phyloP scores from a whole-genome alignment of 371 early-diverging fungal genomes.

The Mucor indicus region DNA sequence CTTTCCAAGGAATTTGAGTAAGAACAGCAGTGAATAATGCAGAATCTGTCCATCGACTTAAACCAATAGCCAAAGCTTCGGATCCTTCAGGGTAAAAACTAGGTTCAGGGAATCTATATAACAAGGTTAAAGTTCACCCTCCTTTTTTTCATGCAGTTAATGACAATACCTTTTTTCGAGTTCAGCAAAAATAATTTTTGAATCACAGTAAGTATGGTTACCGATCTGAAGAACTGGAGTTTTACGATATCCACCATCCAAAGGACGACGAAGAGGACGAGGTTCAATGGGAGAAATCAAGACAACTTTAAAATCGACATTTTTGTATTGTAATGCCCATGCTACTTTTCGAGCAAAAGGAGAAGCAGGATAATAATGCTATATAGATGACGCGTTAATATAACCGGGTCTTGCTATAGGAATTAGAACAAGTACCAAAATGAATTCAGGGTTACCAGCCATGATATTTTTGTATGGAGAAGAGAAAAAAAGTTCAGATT shows the following conservation, averaged over 20 bases:
- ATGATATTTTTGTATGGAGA: too few relatives aligned
- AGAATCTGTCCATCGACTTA: conserved; percentile 10
- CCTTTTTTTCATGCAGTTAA: not conserved
- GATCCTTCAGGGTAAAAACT: conserved; percentile 9
- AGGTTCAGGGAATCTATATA: conserved; percentile 17
- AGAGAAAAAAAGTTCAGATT: too few relatives aligned
- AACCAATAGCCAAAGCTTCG: not conserved
- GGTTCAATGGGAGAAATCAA: conserved; percentile 26
- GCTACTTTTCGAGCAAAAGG: conserved; percentile 34
- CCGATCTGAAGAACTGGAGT: conserved; percentile 65
- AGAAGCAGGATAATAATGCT: conserved; percentile 34
- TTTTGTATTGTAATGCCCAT: conserved; percentile 38
- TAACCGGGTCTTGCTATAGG: not conserved
- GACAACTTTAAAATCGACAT: conserved; percentile 33
- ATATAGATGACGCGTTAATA: not conserved
- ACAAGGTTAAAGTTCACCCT: not conserved
- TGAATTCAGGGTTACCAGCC: not conserved
- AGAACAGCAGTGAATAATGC: conserved; percentile 2
- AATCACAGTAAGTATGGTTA: conserved; percentile 53
- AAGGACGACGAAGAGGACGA: conserved; percentile 40
- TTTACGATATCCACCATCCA: conserved; percentile 56
- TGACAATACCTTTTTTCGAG: conserved; percentile 41
- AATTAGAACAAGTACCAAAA: conserved; percentile 1
- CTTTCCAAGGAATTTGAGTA: conserved; percentile 7
- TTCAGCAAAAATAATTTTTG: conserved; percentile 45